phyloP scores from a whole-genome alignment of 177 flowering plant species.

The Telopea speciosissima region DNA sequence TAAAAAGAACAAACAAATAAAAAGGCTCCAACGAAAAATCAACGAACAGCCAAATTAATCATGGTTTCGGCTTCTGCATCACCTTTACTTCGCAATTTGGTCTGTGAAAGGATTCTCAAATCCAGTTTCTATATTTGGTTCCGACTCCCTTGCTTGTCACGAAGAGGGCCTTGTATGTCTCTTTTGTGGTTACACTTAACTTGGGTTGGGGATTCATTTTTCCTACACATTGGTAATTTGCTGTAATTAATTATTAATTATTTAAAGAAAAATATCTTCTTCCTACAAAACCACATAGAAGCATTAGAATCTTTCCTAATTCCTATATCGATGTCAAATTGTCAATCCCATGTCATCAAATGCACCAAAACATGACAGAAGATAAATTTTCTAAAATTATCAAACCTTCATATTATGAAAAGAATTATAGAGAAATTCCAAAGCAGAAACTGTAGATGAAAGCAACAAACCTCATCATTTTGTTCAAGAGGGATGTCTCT shows the following conservation, averaged over 20 bases:
- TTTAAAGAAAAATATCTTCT: background rate
- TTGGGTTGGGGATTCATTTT: background rate
- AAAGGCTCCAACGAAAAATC: no score
- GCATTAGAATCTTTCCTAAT: background rate
- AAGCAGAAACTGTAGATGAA: background rate
- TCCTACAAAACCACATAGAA: background rate
- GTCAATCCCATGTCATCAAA: no score
- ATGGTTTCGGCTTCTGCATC: no score
- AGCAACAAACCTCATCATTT: slow-evolving; percentile 23
- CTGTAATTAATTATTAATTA: background rate
- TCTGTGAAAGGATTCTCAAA: background rate
- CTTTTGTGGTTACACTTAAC: background rate
- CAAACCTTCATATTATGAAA: background rate
- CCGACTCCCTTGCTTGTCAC: background rate
- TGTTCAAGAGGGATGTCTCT: slow-evolving; percentile 14
- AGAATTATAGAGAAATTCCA: background rate
- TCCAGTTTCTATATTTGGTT: no score
- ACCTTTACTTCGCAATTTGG: background rate
- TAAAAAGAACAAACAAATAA: no score
- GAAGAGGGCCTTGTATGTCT: background rate
- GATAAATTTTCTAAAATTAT: background rate
- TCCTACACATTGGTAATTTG: no score
- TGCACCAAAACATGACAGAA: background rate
- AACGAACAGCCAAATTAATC: no score
- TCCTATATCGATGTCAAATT: no score